phyloP scores from a whole-genome alignment of 2,329 filamentous ascomycete species.

The Colletotrichum orchidophilum region DNA sequence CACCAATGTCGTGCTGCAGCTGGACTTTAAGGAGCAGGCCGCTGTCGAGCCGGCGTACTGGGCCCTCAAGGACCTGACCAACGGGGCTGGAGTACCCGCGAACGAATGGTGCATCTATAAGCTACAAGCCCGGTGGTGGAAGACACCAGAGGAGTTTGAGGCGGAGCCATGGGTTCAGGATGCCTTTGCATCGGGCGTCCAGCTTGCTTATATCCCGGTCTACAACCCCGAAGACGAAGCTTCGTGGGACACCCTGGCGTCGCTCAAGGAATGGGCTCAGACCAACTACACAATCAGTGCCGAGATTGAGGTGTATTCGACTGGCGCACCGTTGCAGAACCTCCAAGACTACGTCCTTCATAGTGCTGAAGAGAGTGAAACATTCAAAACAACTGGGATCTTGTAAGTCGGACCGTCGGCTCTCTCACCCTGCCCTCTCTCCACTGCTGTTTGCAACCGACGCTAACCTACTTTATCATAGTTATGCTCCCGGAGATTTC shows the following conservation, averaged over 20 bases:
- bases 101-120: conserved; percentile 21
- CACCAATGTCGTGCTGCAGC: conserved; percentile 2
- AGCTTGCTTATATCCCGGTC: conserved; percentile 4
- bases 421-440: too few relatives aligned
- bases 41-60: conserved; percentile 5
- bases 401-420: too few relatives aligned
- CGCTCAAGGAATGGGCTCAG: not conserved
- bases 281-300: not conserved
- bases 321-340: not conserved
- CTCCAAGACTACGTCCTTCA: not conserved
- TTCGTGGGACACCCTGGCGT: not conserved
- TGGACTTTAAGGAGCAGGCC: conserved; percentile 9
- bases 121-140: conserved; percentile 14
- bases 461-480: not conserved
- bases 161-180: not conserved
- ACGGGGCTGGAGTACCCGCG: not conserved
- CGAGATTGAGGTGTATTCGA: not conserved
- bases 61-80: conserved; percentile 6
- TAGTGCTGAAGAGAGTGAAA: not conserved
- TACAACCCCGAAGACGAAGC: conserved; percentile 9
- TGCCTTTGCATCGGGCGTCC: not conserved
- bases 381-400: not conserved
- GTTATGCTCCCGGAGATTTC: not conserved
- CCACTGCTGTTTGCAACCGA: too few relatives aligned
- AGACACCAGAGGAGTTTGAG: not conserved